A percentile compares a stretch with the other conserved stretches of the same genome.
Evolutionary conservation across 2,329 filamentous ascomycete genomes (phyloP).

Genomic region (Emergomyces africanus): DNA sequence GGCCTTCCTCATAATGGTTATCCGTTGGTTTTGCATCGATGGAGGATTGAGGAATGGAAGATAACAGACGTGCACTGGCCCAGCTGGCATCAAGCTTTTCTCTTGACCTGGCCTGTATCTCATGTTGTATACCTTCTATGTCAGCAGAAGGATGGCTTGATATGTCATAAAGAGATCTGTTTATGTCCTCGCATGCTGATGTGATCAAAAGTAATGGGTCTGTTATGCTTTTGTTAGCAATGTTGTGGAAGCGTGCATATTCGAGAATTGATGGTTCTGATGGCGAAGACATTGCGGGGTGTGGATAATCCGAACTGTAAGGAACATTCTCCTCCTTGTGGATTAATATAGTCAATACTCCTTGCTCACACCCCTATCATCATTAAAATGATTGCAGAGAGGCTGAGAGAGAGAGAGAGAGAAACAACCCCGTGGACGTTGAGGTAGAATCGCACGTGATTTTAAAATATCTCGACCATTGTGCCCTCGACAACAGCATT

Average conservation of each 20-base stretch:
- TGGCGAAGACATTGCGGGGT: constrained; percentile 7
- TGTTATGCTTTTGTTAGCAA: constrained; percentile 27
- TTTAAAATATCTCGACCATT: too few relatives aligned
- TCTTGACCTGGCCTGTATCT: constrained; percentile 4
- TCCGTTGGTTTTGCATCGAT: not conserved
- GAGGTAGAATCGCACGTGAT: not conserved
- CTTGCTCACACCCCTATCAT: not conserved
- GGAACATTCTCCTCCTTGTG: not conserved
- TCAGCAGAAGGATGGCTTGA: not conserved
- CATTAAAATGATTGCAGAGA: not conserved
- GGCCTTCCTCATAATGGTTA: constrained; percentile 9
- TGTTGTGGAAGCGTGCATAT: constrained; percentile 35
- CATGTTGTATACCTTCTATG: not conserved
- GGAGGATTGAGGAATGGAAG: constrained; percentile 14
- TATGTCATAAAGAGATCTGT: constrained; percentile 7
- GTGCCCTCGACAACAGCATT: too few relatives aligned
- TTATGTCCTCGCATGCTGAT: constrained; percentile 1
- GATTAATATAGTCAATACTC: not conserved
- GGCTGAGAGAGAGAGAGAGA: too few relatives aligned
- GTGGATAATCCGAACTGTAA: too few relatives aligned
- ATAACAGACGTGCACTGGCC: constrained; percentile 19
- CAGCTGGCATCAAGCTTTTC: constrained; percentile 25
- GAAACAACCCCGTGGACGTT: too few relatives aligned
- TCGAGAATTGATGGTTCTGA: constrained; percentile 30
- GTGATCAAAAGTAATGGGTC: constrained; percentile 14